Evolutionary conservation across 2,329 filamentous ascomycete species (phyloP).

Genomic region (Ilyonectria mors-panacis): DNA sequence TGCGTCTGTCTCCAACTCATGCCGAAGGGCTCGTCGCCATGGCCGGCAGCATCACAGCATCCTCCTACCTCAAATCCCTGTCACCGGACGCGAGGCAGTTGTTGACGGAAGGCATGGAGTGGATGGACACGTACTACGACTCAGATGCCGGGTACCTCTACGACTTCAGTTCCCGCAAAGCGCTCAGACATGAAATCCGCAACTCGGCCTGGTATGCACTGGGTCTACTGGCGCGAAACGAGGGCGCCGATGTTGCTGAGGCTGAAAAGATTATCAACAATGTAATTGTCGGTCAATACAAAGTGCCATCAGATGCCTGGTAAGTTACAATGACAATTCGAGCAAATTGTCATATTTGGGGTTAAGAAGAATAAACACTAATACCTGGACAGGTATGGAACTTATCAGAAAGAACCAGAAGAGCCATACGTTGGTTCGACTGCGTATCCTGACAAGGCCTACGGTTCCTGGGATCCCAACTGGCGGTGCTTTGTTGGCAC

Average conservation of each 20-base stretch:
- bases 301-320: conserved; percentile 68
- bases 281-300: conserved; percentile 67
- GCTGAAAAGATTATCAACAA: conserved; percentile 69
- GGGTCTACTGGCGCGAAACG: conserved; percentile 70
- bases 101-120: conserved; percentile 46
- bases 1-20: conserved; percentile 2
- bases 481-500: conserved; percentile 76
- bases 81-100: conserved; percentile 31
- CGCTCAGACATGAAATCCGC: conserved; percentile 70
- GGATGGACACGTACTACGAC: conserved; percentile 71
- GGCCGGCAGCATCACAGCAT: neutral
- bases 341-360: neutral
- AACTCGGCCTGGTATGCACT: conserved; percentile 72
- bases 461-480: conserved; percentile 74
- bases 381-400: conserved; percentile 43
- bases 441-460: conserved; percentile 66
- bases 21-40: conserved; percentile 5
- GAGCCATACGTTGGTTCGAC: conserved; percentile 69
- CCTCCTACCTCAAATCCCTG: conserved; percentile 20
- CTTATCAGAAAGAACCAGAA: conserved; percentile 70
- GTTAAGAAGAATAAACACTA: too few species aligned
- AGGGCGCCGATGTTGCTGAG: conserved; percentile 62
- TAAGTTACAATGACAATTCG: conserved; percentile 48
- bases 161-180: conserved; percentile 59
- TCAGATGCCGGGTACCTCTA: conserved; percentile 66